phyloP scores from a whole-genome alignment of 495 filamentous ascomycete species.

The Penicillium simplicissimum region DNA sequence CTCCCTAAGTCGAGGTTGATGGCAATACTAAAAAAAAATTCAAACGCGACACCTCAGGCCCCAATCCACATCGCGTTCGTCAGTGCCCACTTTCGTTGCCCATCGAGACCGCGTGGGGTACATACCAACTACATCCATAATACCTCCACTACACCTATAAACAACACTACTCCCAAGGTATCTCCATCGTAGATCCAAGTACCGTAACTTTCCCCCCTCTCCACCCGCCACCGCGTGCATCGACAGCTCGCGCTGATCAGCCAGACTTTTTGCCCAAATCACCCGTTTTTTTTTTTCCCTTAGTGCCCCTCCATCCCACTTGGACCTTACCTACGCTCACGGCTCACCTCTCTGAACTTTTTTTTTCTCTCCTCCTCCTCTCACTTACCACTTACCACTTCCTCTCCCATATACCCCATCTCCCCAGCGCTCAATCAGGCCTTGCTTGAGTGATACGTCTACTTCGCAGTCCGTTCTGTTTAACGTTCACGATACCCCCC shows the following conservation, averaged over 20 bases:
- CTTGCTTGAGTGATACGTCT: no score
- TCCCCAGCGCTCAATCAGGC: no score
- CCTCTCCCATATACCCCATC: not conserved
- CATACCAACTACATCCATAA: not conserved
- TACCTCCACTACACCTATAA: not conserved
- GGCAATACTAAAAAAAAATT: slow-evolving; percentile 7
- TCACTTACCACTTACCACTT: not conserved
- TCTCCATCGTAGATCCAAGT: slow-evolving; percentile 1
- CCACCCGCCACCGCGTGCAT: slow-evolving; percentile 14
- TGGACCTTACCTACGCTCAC: not conserved
- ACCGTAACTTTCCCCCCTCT: not conserved
- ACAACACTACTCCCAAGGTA: not conserved
- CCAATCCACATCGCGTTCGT: slow-evolving; percentile 5
- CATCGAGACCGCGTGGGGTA: slow-evolving; percentile 10
- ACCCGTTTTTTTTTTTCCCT: slow-evolving; percentile 16
- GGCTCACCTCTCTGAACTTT: slow-evolving; percentile 21
- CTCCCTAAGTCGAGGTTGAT: not conserved
- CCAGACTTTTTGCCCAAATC: slow-evolving; percentile 10
- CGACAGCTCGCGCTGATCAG: slow-evolving; percentile 22
- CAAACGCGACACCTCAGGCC: slow-evolving; percentile 20
- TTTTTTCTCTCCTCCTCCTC: slow-evolving; percentile 1
- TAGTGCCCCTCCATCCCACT: slow-evolving; percentile 4
- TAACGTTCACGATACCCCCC: slow-evolving; percentile 3
- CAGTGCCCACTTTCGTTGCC: slow-evolving; percentile 8
- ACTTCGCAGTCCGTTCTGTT: no score